Evolutionary conservation across 1,139 yeast genomes (phyloP).

Genomic region (Kurtzmaniella quercitrusa): DNA sequence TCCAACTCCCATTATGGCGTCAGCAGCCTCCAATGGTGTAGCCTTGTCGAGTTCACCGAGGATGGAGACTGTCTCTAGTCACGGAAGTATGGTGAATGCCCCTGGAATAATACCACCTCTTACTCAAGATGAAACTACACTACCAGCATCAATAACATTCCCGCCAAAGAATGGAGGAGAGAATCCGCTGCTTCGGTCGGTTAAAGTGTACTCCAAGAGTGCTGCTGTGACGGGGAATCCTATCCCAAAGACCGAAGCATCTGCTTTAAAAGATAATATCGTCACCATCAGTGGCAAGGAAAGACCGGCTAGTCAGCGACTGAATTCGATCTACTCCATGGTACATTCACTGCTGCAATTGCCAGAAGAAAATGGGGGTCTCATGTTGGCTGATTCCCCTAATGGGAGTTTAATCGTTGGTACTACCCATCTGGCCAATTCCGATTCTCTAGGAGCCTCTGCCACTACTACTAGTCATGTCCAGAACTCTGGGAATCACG

Average conservation of each 20-base stretch:
- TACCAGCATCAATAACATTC: conserved; percentile 3
- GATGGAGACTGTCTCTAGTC: conserved; percentile 4
- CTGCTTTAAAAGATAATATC: conserved; percentile 3
- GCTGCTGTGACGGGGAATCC: not conserved
- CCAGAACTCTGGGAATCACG: not conserved
- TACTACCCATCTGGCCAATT: conserved; percentile 1
- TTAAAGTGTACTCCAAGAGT: conserved; percentile 1
- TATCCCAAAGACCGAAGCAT: not conserved
- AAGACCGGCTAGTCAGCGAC: conserved; percentile 8
- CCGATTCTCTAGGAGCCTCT: not conserved
- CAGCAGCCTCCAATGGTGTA: conserved; percentile 1
- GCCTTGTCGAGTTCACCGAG: conserved; percentile 3
- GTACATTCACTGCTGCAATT: conserved; percentile 3
- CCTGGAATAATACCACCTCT: conserved; percentile 2
- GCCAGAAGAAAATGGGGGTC: conserved; percentile 1
- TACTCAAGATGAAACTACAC: not conserved
- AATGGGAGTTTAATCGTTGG: conserved; percentile 5
- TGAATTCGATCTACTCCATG: conserved; percentile 8
- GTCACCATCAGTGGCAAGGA: conserved; percentile 8
- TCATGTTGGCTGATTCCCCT: conserved; percentile 4
- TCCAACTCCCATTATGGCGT: not conserved
- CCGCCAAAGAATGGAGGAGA: not conserved
- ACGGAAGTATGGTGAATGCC: conserved; percentile 7
- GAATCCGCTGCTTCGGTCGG: not conserved
- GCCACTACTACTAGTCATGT: not conserved